Conservation (phyloP, 495 filamentous ascomycete species). For the Annulohypoxylon nitens region DNA sequence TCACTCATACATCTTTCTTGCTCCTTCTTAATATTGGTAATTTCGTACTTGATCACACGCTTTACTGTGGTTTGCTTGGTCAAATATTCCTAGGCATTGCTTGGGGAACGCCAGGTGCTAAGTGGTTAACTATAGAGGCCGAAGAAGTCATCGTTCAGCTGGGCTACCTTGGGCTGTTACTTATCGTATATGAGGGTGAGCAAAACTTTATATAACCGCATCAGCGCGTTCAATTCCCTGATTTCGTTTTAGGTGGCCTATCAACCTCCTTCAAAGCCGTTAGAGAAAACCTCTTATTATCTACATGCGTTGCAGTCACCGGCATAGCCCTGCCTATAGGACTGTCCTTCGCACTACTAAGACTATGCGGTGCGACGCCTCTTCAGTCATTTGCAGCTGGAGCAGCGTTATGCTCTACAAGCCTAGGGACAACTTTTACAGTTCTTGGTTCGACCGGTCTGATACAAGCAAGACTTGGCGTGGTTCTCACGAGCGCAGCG, state of each 20-base stretch:
- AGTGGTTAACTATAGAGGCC: constrained; percentile 61
- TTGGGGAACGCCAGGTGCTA: constrained; percentile 72
- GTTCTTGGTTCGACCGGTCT: constrained; percentile 72
- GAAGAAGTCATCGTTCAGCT: constrained; percentile 73
- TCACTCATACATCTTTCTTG: constrained; percentile 74
- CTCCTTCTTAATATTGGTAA: constrained; percentile 73
- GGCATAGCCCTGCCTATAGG: constrained; percentile 76
- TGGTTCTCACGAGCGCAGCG: constrained; percentile 77
- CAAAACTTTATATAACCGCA: background rate
- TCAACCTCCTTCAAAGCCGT: constrained; percentile 70
- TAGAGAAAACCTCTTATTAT: constrained; percentile 70
- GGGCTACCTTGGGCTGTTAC: constrained; percentile 81
- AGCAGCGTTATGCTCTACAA: constrained; percentile 81
- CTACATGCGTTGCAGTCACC: constrained; percentile 70
- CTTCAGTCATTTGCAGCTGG: constrained; percentile 81
- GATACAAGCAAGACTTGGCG: constrained; percentile 72
- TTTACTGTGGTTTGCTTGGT: constrained; percentile 81
- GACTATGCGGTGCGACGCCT: constrained; percentile 53
- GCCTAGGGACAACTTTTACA: constrained; percentile 82
- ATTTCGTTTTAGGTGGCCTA: constrained; percentile 59
- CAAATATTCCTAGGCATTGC: constrained; percentile 79
- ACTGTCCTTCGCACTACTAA: constrained; percentile 71
- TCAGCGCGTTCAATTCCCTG: background rate
- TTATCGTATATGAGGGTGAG: constrained; percentile 78
- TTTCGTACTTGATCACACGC: constrained; percentile 67